Percentiles rank a stretch among this genome's conserved stretches.
Evolutionary conservation across 371 early-diverging fungal genomes (phyloP).

Genomic region (Mucor piriformis): DNA sequence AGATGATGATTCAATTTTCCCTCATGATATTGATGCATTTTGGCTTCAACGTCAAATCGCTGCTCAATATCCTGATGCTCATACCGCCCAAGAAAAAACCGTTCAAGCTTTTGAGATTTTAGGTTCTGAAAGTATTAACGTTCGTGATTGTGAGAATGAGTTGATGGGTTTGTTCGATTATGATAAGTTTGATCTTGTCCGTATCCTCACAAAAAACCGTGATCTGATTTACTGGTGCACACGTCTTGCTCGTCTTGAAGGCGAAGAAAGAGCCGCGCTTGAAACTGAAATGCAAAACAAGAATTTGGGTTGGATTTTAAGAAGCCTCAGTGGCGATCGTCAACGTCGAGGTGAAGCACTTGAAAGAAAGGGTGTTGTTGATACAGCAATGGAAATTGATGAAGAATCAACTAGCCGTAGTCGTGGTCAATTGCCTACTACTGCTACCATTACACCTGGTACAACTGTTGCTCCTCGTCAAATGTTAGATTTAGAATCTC

Average conservation of each 20-base stretch:
- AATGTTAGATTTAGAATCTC: slow-evolving; percentile 78
- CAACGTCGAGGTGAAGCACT: slow-evolving; percentile 73
- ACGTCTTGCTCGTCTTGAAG: slow-evolving; percentile 75
- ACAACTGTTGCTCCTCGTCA: slow-evolving; percentile 62
- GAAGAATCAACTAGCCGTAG: slow-evolving; percentile 37
- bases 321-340: slow-evolving; percentile 66
- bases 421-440: slow-evolving; percentile 48
- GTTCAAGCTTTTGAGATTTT: slow-evolving; percentile 76
- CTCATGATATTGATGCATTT: slow-evolving; percentile 94
- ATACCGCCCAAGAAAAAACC: slow-evolving; percentile 87
- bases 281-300: slow-evolving; percentile 72
- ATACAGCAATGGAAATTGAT: slow-evolving; percentile 57
- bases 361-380: slow-evolving; percentile 72
- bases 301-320: slow-evolving; percentile 75
- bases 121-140: slow-evolving; percentile 59
- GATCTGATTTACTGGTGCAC: slow-evolving; percentile 93
- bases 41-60: slow-evolving; percentile 94
- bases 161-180: slow-evolving; percentile 93
- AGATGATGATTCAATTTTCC: slow-evolving; percentile 45
- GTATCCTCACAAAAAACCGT: slow-evolving; percentile 83
- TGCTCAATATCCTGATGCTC: slow-evolving; percentile 81
- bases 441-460: slow-evolving; percentile 49
- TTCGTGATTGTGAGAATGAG: slow-evolving; percentile 92
- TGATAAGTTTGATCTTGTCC: slow-evolving; percentile 92
- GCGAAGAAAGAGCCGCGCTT: slow-evolving; percentile 57